Base-by-base conservation (phyloP, 176 grass and related monocot species). In the Paspalum vaginatum region DNA sequence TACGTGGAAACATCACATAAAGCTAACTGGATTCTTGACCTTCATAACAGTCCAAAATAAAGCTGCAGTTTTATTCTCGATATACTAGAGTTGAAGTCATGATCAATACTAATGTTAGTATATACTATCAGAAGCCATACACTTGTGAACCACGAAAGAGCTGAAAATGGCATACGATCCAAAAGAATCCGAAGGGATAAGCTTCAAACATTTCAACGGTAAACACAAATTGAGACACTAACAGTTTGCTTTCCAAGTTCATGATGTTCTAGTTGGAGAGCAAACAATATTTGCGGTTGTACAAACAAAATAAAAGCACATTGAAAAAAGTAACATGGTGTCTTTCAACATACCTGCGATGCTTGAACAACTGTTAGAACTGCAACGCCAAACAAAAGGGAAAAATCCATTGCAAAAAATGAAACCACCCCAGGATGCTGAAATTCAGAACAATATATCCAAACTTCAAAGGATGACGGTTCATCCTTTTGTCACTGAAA, bases 371-470 rank as follows among this genome's bases (percentile, higher is more conserved):
- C 25, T 65, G 82, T 86, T 84, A 99, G 87, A 86, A 84, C 83
- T 85, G 84, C 88, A 88, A 90, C 93, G 21, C 93, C 93, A 43
- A 96, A 91, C 89, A 99, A 93, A 71, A 99, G 80, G 82, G 87
- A 93, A 69, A 93, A 75, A 46, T 96, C 91, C 86, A 96, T 84
- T 40, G 87, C 58, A 1, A 93, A 49, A 84, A 99, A 99, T 49
- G 90, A 84, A 78, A 91, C 50, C 0, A 83, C 93, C 10, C 90
- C 96, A 67, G 88, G 80, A 91, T 99, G 88, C 47, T 93, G 64
- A 60, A 68, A 72, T 38, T 70, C 79, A 91, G 88, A 93, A 91
- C 91, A 85, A 67, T 43, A 78, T 22, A 99, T 61, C 93, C 93
- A 99, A 79, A 77, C 85, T 74, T 90, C 86, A 76, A 99, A 99